Percentiles rank a stretch among this genome's conserved stretches.
These are phyloP conservation scores for Coniochaeta pulveracea DNA, from an alignment of 2,329 filamentous ascomycete genomes.

Conservation along the genomic window DNA sequence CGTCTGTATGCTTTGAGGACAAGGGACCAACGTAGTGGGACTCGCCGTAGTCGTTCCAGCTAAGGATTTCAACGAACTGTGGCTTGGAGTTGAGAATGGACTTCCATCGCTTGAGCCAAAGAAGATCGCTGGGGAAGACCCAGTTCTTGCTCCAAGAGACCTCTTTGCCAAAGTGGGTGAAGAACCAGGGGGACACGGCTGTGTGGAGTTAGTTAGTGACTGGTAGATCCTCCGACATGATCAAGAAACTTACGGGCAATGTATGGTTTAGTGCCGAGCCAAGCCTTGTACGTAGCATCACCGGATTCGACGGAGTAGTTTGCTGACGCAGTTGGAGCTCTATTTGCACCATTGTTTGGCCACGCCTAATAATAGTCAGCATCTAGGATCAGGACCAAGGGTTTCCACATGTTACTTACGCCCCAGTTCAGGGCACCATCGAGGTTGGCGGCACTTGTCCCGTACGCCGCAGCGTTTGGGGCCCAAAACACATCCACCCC, in stretches of 20 bases:
- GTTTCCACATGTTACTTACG: slow-evolving; percentile 3
- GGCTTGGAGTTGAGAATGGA: neutral
- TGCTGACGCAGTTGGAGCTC: slow-evolving; percentile 28
- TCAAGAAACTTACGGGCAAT: slow-evolving; percentile 1
- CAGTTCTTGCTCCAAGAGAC: slow-evolving; percentile 4
- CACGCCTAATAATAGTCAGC: slow-evolving; percentile 18
- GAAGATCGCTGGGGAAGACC: neutral
- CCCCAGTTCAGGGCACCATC: slow-evolving; percentile 34
- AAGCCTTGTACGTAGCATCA: slow-evolving; percentile 19
- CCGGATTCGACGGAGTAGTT: slow-evolving; percentile 27
- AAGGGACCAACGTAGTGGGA: slow-evolving; percentile 2
- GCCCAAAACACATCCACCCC: slow-evolving; percentile 32
- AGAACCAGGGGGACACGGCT: slow-evolving; percentile 3
- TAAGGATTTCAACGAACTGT: slow-evolving; percentile 1
- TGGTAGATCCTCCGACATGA: neutral
- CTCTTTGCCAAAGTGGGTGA: slow-evolving; percentile 2
- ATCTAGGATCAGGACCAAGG: neutral
- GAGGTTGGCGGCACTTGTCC: slow-evolving; percentile 22
- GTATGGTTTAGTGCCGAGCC: slow-evolving; percentile 14
- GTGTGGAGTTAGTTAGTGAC: neutral
- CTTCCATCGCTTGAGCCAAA: slow-evolving; percentile 35
- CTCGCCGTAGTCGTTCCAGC: slow-evolving; percentile 4
- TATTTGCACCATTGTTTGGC: slow-evolving; percentile 32
- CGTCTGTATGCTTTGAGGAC: neutral
- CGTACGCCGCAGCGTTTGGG: slow-evolving; percentile 33